A percentile compares a stretch with the other conserved stretches of the same genome.
Evolutionary conservation across 1,284 basidiomycete species (phyloP).

Genomic region (Rhodofomes roseus): DNA sequence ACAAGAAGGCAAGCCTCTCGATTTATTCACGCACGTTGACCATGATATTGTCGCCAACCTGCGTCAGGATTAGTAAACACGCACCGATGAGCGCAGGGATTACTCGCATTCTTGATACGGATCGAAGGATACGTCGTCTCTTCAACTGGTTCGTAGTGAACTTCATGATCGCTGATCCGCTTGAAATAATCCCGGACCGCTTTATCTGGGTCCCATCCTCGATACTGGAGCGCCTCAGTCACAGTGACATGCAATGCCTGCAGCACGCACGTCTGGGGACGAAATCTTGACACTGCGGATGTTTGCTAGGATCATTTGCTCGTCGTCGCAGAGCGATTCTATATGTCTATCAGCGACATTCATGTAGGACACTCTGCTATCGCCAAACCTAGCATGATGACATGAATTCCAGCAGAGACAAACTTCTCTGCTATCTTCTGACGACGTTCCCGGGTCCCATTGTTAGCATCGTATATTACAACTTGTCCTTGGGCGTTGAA

Average conservation of each 20-base stretch:
- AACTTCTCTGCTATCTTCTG: constrained; percentile 82
- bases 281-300: constrained; percentile 97
- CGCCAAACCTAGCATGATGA: constrained; percentile 83
- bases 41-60: constrained; percentile 93
- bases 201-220: constrained; percentile 87
- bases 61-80: not conserved
- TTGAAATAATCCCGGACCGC: constrained; percentile 90
- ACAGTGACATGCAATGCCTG: not conserved
- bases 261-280: constrained; percentile 80
- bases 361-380: constrained; percentile 1
- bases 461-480: constrained; percentile 99
- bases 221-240: constrained; percentile 57
- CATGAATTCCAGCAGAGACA: constrained; percentile 80
- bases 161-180: constrained; percentile 88
- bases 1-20: not conserved
- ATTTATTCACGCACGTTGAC: constrained; percentile 82
- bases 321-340: constrained; percentile 88
- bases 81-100: not conserved
- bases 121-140: constrained; percentile 89
- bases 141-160: constrained; percentile 85
- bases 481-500: constrained; percentile 91
- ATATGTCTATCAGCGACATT: constrained; percentile 1
- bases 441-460: constrained; percentile 72
- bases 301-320: constrained; percentile 91
- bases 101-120: constrained; percentile 86